Base-by-base conservation (phyloP, 257 asterid species). In the Galeopsis tetrahit region DNA sequence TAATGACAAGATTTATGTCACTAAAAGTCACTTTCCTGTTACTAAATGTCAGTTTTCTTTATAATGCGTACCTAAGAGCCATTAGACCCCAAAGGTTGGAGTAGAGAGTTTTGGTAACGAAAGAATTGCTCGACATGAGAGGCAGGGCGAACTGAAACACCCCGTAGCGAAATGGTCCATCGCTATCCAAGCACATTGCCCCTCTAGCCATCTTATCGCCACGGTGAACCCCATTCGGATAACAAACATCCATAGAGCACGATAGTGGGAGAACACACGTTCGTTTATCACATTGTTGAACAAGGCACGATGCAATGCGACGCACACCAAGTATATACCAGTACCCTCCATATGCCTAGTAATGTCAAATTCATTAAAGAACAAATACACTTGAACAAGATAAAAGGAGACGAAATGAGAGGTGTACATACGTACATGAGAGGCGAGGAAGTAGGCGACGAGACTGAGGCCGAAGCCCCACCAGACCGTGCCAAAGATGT, bases 381-480 rank as follows among this genome's bases (percentile, higher is more conserved):
- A 4, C 42, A 48, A 10, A 21, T 21, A 21, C 28, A 21, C 28
- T 21, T 21, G 28, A 21, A 21, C 28, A 21, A 21, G 28, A 21
- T 21, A 1, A 21, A 21, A 21, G 28, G 28, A 21, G 28, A 21
- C 28, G 28, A 51, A 9, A 51, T 3, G 11, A 4, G 49, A 40
- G 13, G n/a, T 39, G 5, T 49, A 74, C 88, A 10, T 49, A 74
- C 88, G 73, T 87, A 87, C 90, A 71, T 87, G 90, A 67, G 93
- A 87, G 36, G 93, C 93, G 14, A 87, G 84, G 80, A 85, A 85
- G 70, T 85, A 87, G 2, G 90, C 90, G 3, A 87, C 73, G 76
- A 87, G 88, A 78, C 85, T 87, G 68, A 87, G 90, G 70, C 80
- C 79, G 71, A 87, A 83, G 34, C 93, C 93, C 93, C 93, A 87